Conservation (phyloP, 305 asterid species). For the Monarda citriodora region DNA sequence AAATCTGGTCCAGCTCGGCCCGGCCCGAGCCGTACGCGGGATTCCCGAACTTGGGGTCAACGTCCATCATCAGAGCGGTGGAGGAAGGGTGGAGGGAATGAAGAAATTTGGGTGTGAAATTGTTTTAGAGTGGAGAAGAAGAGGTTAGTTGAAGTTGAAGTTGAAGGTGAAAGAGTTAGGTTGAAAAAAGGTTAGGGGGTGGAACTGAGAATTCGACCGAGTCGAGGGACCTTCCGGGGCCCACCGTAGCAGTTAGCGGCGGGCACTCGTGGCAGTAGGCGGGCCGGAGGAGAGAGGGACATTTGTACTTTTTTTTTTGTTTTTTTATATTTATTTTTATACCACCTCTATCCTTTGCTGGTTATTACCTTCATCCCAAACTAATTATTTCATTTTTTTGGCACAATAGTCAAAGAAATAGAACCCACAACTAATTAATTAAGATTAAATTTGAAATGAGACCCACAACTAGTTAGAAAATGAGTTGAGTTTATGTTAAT, state of each 20-base stretch:
- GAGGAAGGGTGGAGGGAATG: conserved; percentile 1
- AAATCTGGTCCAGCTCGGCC: conserved; percentile 75
- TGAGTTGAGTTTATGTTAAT: too few relatives aligned
- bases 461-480: too few relatives aligned
- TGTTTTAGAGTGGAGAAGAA: conserved; percentile 10
- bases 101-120: not conserved
- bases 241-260: conserved; percentile 6
- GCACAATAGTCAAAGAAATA: too few relatives aligned
- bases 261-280: not conserved
- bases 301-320: not conserved
- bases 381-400: too few relatives aligned
- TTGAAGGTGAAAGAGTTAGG: not conserved
- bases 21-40: conserved; percentile 41
- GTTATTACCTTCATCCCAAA: too few relatives aligned
- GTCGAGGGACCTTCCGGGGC: conserved; percentile 23
- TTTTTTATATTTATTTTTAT: not conserved
- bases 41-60: conserved; percentile 48
- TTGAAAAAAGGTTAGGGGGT: conserved; percentile 23
- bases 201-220: conserved; percentile 24
- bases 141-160: conserved; percentile 1
- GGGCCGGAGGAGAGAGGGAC: not conserved
- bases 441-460: too few relatives aligned
- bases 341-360: too few relatives aligned
- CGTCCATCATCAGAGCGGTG: conserved; percentile 43
- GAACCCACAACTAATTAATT: too few relatives aligned